A percentile compares a stretch with the other conserved stretches of the same genome.
Conservation (phyloP, 2,329 filamentous ascomycete species). For the Cordyceps farinosa region DNA sequence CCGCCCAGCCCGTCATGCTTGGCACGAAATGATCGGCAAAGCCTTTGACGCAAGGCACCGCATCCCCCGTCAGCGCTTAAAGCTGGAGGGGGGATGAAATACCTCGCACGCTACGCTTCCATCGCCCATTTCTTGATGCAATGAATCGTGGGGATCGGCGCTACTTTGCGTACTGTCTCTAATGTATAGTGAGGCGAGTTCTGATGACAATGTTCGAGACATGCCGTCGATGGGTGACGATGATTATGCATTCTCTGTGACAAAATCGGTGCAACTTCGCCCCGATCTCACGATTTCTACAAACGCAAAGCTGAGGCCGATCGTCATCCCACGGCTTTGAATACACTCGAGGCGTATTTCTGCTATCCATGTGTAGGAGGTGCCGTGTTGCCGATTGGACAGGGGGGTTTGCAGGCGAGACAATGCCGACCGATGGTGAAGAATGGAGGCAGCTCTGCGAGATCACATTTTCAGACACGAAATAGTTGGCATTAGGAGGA, state of each 20-base stretch:
- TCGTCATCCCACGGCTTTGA: not conserved
- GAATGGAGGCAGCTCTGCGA: slow-evolving; percentile 1
- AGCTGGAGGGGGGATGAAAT: not conserved
- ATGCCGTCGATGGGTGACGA: not conserved
- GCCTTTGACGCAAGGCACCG: slow-evolving; percentile 7
- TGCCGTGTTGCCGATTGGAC: not conserved
- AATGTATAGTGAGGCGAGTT: not conserved
- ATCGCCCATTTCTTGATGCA: not conserved
- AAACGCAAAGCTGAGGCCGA: not conserved
- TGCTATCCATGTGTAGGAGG: too few species aligned
- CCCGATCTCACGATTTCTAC: not conserved
- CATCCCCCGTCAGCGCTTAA: not conserved
- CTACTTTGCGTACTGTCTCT: not conserved
- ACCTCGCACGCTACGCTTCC: not conserved
- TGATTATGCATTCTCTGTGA: not conserved
- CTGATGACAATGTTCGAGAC: not conserved
- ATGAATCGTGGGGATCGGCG: not conserved
- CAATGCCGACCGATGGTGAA: not conserved
- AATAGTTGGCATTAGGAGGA: not conserved
- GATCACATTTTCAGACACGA: too few species aligned
- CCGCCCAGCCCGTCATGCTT: not conserved
- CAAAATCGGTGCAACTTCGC: not conserved
- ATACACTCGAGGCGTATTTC: not conserved
- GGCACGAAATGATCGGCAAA: not conserved
- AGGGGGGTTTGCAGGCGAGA: not conserved